Percentiles rank a stretch among this genome's conserved stretches.
phyloP scores from a whole-genome alignment of 768 basidiomycete genomes.

The Mycena galopus region DNA sequence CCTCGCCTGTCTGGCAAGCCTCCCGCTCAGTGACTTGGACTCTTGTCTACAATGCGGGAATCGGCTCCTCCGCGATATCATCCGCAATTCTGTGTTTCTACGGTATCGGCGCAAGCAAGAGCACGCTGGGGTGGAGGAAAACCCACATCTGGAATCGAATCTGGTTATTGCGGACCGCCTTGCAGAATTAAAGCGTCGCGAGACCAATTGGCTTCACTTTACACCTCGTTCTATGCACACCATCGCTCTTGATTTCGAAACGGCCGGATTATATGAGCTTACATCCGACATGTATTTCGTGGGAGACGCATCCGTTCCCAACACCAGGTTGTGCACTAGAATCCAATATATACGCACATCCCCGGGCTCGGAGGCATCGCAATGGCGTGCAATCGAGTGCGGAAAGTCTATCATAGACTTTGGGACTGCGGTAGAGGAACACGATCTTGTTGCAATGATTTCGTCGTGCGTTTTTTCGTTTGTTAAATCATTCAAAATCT shows the following conservation, averaged over 20 bases:
- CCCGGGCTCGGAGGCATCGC: neutral
- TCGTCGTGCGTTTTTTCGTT: conserved; percentile 3
- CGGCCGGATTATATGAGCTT: neutral
- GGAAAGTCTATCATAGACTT: conserved; percentile 26
- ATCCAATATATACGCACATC: conserved; percentile 16
- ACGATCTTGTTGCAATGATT: conserved; percentile 29
- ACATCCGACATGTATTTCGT: neutral
- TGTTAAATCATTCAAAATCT: neutral
- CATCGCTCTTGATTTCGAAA: neutral
- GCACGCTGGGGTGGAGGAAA: neutral
- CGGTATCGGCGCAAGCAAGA: conserved; percentile 16
- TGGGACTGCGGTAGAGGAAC: conserved; percentile 27
- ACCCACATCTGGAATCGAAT: neutral
- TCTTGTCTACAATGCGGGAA: conserved; percentile 11
- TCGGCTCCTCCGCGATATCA: conserved; percentile 7
- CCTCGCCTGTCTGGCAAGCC: neutral
- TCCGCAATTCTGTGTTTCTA: conserved; percentile 1
- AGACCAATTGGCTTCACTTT: conserved; percentile 11
- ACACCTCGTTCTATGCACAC: neutral
- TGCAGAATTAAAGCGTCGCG: neutral
- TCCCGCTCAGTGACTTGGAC: neutral
- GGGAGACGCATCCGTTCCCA: neutral
- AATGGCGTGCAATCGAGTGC: conserved; percentile 6
- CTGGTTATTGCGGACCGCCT: conserved; percentile 9
- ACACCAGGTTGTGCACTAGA: neutral